Evolutionary conservation across 2,329 filamentous ascomycete species (phyloP).

Genomic region (Neopestalotiopsis sp.): DNA sequence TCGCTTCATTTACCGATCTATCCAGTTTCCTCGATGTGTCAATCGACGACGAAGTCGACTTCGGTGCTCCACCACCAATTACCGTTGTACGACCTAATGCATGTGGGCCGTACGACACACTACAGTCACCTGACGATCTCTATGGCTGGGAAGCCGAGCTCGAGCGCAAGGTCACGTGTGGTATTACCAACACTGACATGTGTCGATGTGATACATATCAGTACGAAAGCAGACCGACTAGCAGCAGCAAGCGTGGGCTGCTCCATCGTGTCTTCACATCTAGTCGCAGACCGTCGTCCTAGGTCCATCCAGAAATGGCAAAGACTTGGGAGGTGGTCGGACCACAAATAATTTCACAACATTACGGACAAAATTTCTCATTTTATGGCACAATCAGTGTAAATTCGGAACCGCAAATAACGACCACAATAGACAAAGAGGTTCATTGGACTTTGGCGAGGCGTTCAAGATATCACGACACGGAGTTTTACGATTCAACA

Average conservation of each 20-base stretch:
- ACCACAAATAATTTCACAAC: not conserved
- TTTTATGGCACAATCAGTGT: constrained; percentile 23
- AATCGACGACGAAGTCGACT: constrained; percentile 29
- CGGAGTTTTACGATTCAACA: constrained; percentile 5
- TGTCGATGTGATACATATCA: constrained; percentile 31
- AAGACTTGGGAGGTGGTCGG: not conserved
- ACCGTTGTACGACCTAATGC: constrained; percentile 35
- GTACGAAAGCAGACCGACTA: constrained; percentile 30
- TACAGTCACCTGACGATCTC: constrained; percentile 43
- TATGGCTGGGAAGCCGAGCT: constrained; percentile 63
- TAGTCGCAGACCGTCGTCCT: constrained; percentile 22
- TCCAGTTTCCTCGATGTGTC: constrained; percentile 46
- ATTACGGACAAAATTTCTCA: not conserved
- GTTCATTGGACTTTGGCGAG: constrained; percentile 16
- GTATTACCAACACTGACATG: constrained; percentile 25
- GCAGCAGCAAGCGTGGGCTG: constrained; percentile 39
- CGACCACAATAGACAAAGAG: constrained; percentile 15
- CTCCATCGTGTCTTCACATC: constrained; percentile 47
- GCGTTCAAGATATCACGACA: constrained; percentile 19
- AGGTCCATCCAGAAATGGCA: not conserved
- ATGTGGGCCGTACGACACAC: constrained; percentile 28
- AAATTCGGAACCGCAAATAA: constrained; percentile 25
- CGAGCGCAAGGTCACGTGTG: constrained; percentile 36
- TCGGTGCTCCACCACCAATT: constrained; percentile 30
- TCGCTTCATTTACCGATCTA: constrained; percentile 40